A percentile compares a stretch with the other conserved stretches of the same genome.
These are phyloP conservation scores for Garcileccinum viscosum DNA, from an alignment of 1,284 basidiomycete genomes.

Conservation along the genomic window DNA sequence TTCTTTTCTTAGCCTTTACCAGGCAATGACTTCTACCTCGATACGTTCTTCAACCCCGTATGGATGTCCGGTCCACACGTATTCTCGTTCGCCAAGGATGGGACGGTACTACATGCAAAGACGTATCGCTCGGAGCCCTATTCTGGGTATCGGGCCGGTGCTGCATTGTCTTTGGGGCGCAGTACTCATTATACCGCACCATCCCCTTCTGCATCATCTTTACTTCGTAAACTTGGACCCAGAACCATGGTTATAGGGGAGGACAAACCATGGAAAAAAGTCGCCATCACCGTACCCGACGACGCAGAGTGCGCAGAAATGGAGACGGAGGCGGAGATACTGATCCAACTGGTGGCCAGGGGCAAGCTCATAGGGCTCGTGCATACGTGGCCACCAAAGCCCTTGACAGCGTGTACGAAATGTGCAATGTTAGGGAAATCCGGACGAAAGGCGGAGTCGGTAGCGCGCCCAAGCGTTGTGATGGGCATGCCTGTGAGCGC, in stretches of 20 bases:
- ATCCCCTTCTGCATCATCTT: background rate
- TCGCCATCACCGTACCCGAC: constrained; percentile 35
- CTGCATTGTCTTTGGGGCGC: background rate
- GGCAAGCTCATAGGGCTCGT: constrained; percentile 13
- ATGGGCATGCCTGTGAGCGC: background rate
- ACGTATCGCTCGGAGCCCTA: constrained; percentile 5
- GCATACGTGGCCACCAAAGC: constrained; percentile 32
- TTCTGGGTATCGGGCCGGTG: constrained; percentile 9
- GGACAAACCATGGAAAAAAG: constrained; percentile 37
- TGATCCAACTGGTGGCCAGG: constrained; percentile 9
- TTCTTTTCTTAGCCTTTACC: background rate
- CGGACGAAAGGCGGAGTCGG: background rate
- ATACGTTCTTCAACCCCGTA: constrained; percentile 29
- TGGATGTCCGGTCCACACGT: constrained; percentile 30
- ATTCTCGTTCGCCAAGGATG: constrained; percentile 19
- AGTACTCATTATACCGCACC: too few species aligned
- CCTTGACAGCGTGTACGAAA: constrained; percentile 3
- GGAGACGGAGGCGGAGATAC: background rate
- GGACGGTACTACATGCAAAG: constrained; percentile 21
- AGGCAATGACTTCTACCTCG: constrained; percentile 22
- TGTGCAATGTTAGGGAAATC: constrained; percentile 7
- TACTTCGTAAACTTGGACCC: background rate
- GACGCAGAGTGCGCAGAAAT: constrained; percentile 26
- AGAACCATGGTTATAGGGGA: constrained; percentile 1
- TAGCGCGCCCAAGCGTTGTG: background rate